A percentile compares a stretch with the other conserved stretches of the same genome.
Evolutionary conservation across 371 early-diverging fungal species (phyloP).

Genomic region (Fennellomyces sp.): DNA sequence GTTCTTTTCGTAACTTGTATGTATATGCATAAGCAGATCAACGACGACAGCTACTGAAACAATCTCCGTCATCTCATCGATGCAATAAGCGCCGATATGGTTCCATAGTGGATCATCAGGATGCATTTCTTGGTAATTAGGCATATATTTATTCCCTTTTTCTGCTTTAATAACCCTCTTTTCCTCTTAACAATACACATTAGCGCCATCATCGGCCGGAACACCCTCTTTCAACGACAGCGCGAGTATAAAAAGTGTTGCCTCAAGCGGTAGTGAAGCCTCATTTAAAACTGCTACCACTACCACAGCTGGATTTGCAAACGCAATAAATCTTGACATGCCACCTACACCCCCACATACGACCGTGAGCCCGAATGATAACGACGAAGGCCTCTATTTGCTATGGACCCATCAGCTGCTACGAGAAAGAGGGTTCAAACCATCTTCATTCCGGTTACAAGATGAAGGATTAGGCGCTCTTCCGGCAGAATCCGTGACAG

Average conservation of each 20-base stretch:
- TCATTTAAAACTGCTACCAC: neutral
- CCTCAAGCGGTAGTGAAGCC: slow-evolving; percentile 1
- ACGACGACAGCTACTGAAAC: neutral
- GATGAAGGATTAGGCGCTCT: slow-evolving; percentile 10
- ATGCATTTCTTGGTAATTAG: slow-evolving; percentile 1
- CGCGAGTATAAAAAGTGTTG: neutral
- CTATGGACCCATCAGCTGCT: slow-evolving; percentile 46
- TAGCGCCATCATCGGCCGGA: too few species aligned
- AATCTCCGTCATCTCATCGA: slow-evolving; percentile 5
- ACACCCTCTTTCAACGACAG: neutral
- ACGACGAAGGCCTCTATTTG: slow-evolving; percentile 44
- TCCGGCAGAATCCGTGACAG: neutral
- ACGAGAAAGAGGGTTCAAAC: slow-evolving; percentile 31
- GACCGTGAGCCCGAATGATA: slow-evolving; percentile 30
- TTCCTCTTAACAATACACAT: too few species aligned
- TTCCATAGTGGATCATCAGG: neutral
- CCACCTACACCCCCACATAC: slow-evolving; percentile 32
- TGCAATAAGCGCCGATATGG: slow-evolving; percentile 4
- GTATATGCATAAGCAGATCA: neutral
- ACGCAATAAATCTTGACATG: neutral
- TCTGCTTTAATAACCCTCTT: neutral
- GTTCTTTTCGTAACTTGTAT: neutral
- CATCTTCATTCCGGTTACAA: slow-evolving; percentile 14
- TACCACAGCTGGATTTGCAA: neutral
- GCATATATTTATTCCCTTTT: neutral